Evolutionary conservation across 2,329 filamentous ascomycete genomes (phyloP).

Genomic region (Coniochaeta sp.): DNA sequence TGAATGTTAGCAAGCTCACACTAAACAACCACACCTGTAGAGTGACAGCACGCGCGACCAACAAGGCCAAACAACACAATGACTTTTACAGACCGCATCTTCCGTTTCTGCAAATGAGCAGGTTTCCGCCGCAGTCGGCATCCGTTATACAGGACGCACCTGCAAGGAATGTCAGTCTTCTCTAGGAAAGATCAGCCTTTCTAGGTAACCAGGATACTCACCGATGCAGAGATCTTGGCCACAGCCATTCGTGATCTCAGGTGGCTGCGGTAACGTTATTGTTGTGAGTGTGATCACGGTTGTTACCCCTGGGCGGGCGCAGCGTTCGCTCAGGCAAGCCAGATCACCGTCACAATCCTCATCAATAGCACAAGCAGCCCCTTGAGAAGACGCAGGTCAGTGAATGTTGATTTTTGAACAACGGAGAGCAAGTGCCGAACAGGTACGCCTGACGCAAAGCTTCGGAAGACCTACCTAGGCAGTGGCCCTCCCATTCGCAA

Average conservation of each 20-base stretch:
- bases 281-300: neutral
- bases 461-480: neutral
- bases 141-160: neutral
- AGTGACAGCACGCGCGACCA: too few species aligned
- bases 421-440: neutral
- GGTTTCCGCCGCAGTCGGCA: neutral
- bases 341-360: constrained; percentile 1
- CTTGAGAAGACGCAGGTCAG: neutral
- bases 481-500: neutral
- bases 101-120: neutral
- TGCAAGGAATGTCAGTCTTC: neutral
- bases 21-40: too few species aligned
- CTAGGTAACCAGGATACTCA: neutral
- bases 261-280: neutral
- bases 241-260: neutral
- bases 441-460: too few species aligned
- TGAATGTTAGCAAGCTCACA: too few species aligned
- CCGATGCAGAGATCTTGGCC: neutral
- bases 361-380: neutral
- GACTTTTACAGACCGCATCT: constrained; percentile 1
- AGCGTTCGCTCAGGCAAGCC: neutral
- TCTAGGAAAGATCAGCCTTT: too few species aligned
- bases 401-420: too few species aligned
- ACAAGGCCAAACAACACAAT: too few species aligned
- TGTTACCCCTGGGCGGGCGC: neutral